Conservation (phyloP, 495 filamentous ascomycete genomes). For the Penicillium canescens region DNA sequence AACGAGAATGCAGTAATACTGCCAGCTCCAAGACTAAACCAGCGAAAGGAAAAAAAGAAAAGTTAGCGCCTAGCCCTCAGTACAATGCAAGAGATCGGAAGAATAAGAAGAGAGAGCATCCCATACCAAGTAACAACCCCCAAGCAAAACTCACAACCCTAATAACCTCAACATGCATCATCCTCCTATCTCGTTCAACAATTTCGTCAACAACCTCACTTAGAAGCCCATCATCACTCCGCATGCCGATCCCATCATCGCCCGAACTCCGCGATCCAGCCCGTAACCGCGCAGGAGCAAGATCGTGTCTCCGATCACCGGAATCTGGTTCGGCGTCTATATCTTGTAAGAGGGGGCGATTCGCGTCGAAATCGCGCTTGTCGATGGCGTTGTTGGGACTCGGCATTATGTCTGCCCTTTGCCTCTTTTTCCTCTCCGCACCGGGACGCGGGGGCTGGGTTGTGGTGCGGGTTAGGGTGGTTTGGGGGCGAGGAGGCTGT, state of each 20-base stretch:
- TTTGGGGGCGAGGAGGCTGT: background rate
- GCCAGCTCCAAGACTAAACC: slow-evolving; percentile 68
- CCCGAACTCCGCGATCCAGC: slow-evolving; percentile 20
- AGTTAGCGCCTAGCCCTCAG: slow-evolving; percentile 6
- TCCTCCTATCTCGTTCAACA: slow-evolving; percentile 54
- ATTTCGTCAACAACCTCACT: slow-evolving; percentile 62
- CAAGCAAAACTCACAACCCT: slow-evolving; percentile 59
- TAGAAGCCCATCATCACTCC: slow-evolving; percentile 57
- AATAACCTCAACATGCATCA: slow-evolving; percentile 50
- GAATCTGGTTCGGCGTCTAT: slow-evolving; percentile 27
- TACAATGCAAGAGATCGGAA: background rate
- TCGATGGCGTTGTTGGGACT: slow-evolving; percentile 39
- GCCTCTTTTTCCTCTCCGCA: slow-evolving; percentile 1
- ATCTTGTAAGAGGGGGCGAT: slow-evolving; percentile 46
- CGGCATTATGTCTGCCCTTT: slow-evolving; percentile 23
- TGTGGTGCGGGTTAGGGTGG: background rate
- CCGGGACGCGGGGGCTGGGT: background rate
- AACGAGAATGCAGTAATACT: slow-evolving; percentile 87
- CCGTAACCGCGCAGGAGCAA: slow-evolving; percentile 10
- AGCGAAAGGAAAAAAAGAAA: background rate
- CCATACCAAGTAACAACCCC: slow-evolving; percentile 59
- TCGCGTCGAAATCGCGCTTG: slow-evolving; percentile 62
- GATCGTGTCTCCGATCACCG: slow-evolving; percentile 8
- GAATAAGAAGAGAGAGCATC: background rate
- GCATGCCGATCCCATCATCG: slow-evolving; percentile 1